phyloP scores from a whole-genome alignment of 768 basidiomycete genomes.

The Tephrocybe sp. region DNA sequence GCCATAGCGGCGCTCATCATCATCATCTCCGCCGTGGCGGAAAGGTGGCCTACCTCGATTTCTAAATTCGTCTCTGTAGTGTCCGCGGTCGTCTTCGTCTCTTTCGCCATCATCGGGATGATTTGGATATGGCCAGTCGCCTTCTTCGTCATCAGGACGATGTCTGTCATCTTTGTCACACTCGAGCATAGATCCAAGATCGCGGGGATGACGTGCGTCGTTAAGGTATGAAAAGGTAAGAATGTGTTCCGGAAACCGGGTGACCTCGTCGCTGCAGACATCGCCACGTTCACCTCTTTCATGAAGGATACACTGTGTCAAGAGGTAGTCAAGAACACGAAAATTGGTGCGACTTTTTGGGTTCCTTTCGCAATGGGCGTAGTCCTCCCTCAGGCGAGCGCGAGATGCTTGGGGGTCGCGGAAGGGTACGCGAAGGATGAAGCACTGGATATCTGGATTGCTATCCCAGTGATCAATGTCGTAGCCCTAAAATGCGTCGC shows the following conservation, averaged over 20 bases:
- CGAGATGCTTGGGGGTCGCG: conserved; percentile 9
- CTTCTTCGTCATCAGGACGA: too few relatives aligned
- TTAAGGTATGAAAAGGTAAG: conserved; percentile 12
- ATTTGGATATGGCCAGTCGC: too few relatives aligned
- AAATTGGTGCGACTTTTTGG: conserved; percentile 3
- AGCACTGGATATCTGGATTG: conserved; percentile 7
- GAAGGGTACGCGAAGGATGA: conserved; percentile 12
- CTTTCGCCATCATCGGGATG: background rate
- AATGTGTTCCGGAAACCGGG: conserved; percentile 12
- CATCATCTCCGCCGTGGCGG: background rate
- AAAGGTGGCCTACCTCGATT: conserved; percentile 1
- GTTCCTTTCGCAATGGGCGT: conserved; percentile 10
- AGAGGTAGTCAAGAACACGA: conserved; percentile 13
- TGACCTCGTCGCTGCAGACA: conserved; percentile 11
- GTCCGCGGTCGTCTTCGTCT: background rate
- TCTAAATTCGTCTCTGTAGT: conserved; percentile 1
- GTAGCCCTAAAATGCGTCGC: conserved; percentile 2
- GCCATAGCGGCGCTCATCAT: background rate
- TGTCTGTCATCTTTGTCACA: conserved; percentile 4
- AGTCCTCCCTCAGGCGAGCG: conserved; percentile 10
- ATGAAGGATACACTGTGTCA: conserved; percentile 14
- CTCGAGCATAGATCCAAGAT: conserved; percentile 11
- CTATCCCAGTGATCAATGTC: background rate
- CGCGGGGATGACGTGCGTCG: conserved; percentile 3
- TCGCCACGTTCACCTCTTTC: conserved; percentile 5